phyloP scores from a whole-genome alignment of 768 basidiomycete genomes.

The Leccinum truebloodii region DNA sequence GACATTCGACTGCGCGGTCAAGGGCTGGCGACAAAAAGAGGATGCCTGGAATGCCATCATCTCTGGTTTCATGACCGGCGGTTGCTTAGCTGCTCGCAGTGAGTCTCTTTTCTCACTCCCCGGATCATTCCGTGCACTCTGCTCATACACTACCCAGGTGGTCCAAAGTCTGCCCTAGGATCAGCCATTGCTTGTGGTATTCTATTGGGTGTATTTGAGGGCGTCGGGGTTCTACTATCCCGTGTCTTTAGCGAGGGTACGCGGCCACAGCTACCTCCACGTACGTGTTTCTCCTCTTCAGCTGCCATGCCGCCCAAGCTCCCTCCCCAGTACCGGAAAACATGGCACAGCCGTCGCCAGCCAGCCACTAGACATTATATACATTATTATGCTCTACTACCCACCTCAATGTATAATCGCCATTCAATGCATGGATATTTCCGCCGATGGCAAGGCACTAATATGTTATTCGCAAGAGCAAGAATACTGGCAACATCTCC shows the following conservation, averaged over 20 bases:
- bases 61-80: constrained; percentile 98
- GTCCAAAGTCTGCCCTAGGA: constrained; percentile 85
- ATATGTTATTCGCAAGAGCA: constrained; percentile 3
- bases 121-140: background rate
- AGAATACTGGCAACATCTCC: background rate
- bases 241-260: constrained; percentile 85
- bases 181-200: constrained; percentile 98
- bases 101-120: constrained; percentile 41
- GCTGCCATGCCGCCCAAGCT: constrained; percentile 7
- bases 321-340: constrained; percentile 49
- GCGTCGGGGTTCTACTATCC: constrained; percentile 90
- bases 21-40: constrained; percentile 95
- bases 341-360: constrained; percentile 50
- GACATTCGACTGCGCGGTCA: constrained; percentile 97
- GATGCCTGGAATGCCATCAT: constrained; percentile 99
- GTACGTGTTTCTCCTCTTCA: constrained; percentile 47
- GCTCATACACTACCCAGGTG: constrained; percentile 54
- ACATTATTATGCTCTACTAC: constrained; percentile 32
- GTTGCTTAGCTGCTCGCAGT: constrained; percentile 93
- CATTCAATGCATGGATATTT: constrained; percentile 35
- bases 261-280: constrained; percentile 75
- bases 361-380: constrained; percentile 52
- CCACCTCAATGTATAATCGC: constrained; percentile 39
- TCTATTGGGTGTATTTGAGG: constrained; percentile 90
- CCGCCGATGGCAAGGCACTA: constrained; percentile 29